Percentiles rank a stretch among this genome's conserved stretches.
phyloP scores from a whole-genome alignment of 176 grass and related monocot species.

The Carex myosuroides region DNA sequence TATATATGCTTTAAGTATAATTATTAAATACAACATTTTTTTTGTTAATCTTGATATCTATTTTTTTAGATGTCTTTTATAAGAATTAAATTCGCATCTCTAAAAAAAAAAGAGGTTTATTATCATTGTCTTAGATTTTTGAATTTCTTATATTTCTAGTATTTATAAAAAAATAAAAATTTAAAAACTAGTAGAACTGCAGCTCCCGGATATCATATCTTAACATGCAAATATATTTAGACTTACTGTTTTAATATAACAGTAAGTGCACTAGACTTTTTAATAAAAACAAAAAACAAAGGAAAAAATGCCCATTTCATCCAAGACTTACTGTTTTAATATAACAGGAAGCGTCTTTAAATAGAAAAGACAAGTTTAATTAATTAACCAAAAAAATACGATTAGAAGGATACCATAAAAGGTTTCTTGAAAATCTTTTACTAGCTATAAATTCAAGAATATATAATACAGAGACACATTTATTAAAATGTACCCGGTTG shows the following conservation, averaged over 20 bases:
- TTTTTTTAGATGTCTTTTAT: no score
- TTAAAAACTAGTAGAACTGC: neutral
- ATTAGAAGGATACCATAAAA: neutral
- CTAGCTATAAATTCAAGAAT: no score
- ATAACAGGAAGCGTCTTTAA: neutral
- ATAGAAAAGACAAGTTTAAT: neutral
- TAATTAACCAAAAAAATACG: neutral
- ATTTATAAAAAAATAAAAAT: neutral
- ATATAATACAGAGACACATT: neutral
- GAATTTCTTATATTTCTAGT: no score
- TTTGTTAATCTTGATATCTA: neutral
- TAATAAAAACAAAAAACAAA: no score
- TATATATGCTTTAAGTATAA: neutral
- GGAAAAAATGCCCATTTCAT: no score
- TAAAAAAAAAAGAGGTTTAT: no score
- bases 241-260: no score
- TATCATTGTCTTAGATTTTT: no score
- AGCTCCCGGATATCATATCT: neutral
- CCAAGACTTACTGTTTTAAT: neutral
- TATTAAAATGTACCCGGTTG: slow-evolving; percentile 47
- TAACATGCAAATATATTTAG: neutral
- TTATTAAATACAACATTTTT: neutral
- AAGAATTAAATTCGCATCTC: no score
- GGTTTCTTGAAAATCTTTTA: neutral
- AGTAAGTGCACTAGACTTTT: neutral